Base-by-base conservation (phyloP, 2,329 filamentous ascomycete genomes). In the Sporothrix pallida region DNA sequence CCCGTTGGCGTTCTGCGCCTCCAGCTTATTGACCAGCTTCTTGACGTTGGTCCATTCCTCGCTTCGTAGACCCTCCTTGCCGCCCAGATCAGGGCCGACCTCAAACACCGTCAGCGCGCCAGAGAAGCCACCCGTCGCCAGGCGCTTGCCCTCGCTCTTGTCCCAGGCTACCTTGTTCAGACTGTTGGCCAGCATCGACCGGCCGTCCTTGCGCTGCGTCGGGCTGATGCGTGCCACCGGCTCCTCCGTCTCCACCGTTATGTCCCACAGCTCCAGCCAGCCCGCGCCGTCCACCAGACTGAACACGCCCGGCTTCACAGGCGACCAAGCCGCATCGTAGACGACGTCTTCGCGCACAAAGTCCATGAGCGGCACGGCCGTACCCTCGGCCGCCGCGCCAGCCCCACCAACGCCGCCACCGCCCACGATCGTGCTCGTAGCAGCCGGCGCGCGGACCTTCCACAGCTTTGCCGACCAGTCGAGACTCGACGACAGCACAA, bases 391-490 rank as follows among this genome's bases (percentile, higher is more conserved):
- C 9, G 46, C 52, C 8, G 71, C 67, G 8, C 79, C 79, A 54
- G 79, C 79, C 42, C 84, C 54, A 54, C 50, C 65, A 52, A 17
- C 52, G 3, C 52, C 56, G n/a, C 79, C 80, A 31, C 84, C 82
- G 13, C 63, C 70, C 37, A 87, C 86, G 0, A 91, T 91, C 17
- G 89, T 74, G 74, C 75, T 90, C 4, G 90, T 91, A 2, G 92
- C 91, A 0, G 92, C 92, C 0, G 93, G 93, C 1, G 93, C 91
- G 56, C 94, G 92, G 15, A 97, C 92, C 82, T 96, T 96, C 96
- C 96, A 99, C 17, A 99, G 86, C 83, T 97, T 98, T 78, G 98
- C 94, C 78, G 92, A 97, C 96, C 96, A 99, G 84, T 99, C 96
- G 8, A 99, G 87, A 60, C 93, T 95, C 3, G 93, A 93, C n/a